These are phyloP conservation scores for Lactarius evosmus DNA, from an alignment of 768 basidiomycete genomes.

Conservation along the genomic window DNA sequence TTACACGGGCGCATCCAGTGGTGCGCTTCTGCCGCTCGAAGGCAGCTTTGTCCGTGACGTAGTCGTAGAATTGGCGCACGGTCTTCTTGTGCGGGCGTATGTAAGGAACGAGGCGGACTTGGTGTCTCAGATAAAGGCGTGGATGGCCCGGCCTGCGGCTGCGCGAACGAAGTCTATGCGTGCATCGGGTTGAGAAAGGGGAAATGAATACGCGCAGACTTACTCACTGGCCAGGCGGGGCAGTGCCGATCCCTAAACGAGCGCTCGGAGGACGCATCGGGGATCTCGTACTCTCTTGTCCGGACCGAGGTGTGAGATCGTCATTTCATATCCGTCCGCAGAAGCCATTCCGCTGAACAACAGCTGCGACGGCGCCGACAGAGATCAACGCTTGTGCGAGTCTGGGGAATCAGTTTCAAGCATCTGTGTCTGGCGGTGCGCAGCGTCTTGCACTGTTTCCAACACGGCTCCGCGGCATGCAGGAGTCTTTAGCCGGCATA, in stretches of 20 bases:
- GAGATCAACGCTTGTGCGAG: not conserved
- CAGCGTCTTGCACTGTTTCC: constrained; percentile 39
- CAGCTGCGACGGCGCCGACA: not conserved
- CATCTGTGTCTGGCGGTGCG: constrained; percentile 41
- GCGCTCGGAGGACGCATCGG: too few relatives aligned
- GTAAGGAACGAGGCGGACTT: constrained; percentile 21
- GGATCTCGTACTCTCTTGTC: constrained; percentile 25
- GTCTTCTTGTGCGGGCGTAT: constrained; percentile 8
- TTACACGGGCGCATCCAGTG: constrained; percentile 34
- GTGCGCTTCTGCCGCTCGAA: constrained; percentile 21
- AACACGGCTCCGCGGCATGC: constrained; percentile 37
- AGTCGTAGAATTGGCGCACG: constrained; percentile 19
- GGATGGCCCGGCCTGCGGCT: constrained; percentile 10
- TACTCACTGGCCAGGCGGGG: constrained; percentile 18
- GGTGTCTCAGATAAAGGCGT: constrained; percentile 13
- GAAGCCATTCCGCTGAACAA: constrained; percentile 20
- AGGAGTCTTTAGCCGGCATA: constrained; percentile 19
- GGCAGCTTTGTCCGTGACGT: constrained; percentile 2
- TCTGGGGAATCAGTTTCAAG: constrained; percentile 37
- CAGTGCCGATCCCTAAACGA: constrained; percentile 21
- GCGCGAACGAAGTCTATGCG: constrained; percentile 19
- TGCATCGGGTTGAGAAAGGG: not conserved
- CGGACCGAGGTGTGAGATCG: constrained; percentile 24
- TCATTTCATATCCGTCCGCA: constrained; percentile 22
- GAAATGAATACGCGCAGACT: not conserved